Conservation (phyloP, 2,329 filamentous ascomycete species). For the Rutstroemia sp. region DNA sequence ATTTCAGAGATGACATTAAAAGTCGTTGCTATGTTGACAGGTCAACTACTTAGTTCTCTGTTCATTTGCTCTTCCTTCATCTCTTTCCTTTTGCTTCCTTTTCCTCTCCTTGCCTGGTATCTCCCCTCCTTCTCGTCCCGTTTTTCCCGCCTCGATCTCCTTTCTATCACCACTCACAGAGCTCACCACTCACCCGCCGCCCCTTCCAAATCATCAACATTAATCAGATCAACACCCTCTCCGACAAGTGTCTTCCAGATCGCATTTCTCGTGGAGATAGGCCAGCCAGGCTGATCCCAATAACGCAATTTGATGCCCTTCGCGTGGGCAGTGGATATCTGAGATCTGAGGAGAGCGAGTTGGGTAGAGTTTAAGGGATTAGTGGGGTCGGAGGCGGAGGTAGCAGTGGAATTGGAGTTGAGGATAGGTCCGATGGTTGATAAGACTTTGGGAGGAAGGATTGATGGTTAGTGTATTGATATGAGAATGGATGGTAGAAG, state of each 20-base stretch:
- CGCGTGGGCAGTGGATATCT: conserved; percentile 39
- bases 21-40: no score
- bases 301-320: conserved; percentile 47
- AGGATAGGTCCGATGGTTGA: neutral
- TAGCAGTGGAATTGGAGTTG: neutral
- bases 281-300: conserved; percentile 54
- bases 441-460: neutral
- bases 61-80: no score
- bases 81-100: no score
- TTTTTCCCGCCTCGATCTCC: no score
- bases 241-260: conserved; percentile 47
- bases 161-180: neutral
- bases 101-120: no score
- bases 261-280: conserved; percentile 42
- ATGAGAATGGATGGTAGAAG: neutral
- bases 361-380: conserved; percentile 40
- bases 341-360: conserved; percentile 34
- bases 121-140: no score
- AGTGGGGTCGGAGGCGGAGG: neutral
- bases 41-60: no score
- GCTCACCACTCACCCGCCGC: conserved; percentile 17
- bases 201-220: conserved; percentile 47
- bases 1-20: no score
- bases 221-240: conserved; percentile 52
- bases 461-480: neutral